Base-by-base conservation (phyloP, 2,329 filamentous ascomycete species). In the Graphilbum sp. region DNA sequence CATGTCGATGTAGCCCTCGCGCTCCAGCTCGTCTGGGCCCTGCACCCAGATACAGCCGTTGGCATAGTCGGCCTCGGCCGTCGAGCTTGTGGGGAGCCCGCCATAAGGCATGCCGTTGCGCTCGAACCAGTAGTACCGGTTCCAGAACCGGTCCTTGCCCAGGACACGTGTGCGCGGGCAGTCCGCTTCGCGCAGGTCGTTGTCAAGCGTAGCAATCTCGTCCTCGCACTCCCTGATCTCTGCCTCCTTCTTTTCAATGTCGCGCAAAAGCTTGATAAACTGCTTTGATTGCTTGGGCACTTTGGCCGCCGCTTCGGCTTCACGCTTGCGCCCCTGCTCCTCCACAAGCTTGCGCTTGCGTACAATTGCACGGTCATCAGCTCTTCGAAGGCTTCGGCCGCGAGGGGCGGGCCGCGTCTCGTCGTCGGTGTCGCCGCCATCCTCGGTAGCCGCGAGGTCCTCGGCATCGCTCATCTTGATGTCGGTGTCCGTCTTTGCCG, bases 121-220 rank as follows among this genome's bases (percentile, higher is more conserved):
- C 59, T 98, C 90, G 55, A 96, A 95, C 88, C 90, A 98, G 65
- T 92, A 96, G 59, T 96, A 98, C 38, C 88, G 75, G 58, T 98
- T 96, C 76, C 88, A 94, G 65, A 94, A 98, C 33, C 90, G 76
- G 58, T 98, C 90, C 55, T 90, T 88, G 43, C 90, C 90, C 20
- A 98, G 67, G 16, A 88, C 76, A 45, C 84, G 78, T 16, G 87
- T 94, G 44, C 90, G 79, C 27, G 87, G 84, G 50, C 88, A 94
- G 56, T 95, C 84, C 31, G 87, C 86, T 58, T 96, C 88, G 37
- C 90, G 81, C 34, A 98, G 67, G 54, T 96, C 87, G 50, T 92
- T 87, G 49, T 96, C 88, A 37, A 93, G 73, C 24, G 79, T 70
- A 4, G 75, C 75, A 45, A 98, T 92, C 50, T 88, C 79, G 6